Percentiles rank a stretch among this genome's conserved stretches.
phyloP scores from a whole-genome alignment of 768 basidiomycete species.

The Phaffia australis region DNA sequence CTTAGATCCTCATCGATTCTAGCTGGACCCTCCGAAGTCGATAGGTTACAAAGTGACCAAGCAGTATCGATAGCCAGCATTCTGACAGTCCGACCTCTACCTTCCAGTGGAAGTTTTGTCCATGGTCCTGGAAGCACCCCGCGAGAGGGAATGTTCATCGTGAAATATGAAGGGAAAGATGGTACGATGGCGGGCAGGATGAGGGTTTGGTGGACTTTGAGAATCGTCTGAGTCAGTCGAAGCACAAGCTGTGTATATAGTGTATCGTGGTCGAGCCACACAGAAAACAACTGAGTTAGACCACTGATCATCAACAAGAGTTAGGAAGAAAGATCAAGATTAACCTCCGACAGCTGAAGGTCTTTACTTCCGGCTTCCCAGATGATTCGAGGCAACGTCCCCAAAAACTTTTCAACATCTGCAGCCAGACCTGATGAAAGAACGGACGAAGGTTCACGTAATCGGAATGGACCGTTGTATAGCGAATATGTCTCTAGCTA shows the following conservation, averaged over 20 bases:
- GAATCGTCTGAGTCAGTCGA: slow-evolving; percentile 14
- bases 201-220: slow-evolving; percentile 10
- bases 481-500: slow-evolving; percentile 54
- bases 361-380: slow-evolving; percentile 71
- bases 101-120: slow-evolving; percentile 44
- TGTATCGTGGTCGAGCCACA: slow-evolving; percentile 4
- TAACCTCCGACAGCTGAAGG: slow-evolving; percentile 52
- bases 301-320: too few relatives aligned
- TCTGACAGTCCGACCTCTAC: neutral
- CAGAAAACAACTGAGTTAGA: neutral
- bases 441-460: slow-evolving; percentile 24
- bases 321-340: slow-evolving; percentile 22
- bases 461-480: slow-evolving; percentile 47
- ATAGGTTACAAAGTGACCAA: neutral
- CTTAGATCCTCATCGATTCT: too few relatives aligned
- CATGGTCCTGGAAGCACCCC: slow-evolving; percentile 71
- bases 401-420: slow-evolving; percentile 51
- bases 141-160: slow-evolving; percentile 59
- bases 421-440: neutral
- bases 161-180: slow-evolving; percentile 63
- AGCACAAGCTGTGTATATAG: slow-evolving; percentile 37
- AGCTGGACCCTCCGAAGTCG: too few relatives aligned
- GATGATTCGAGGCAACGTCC: slow-evolving; percentile 63
- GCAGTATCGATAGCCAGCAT: slow-evolving; percentile 56
- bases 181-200: slow-evolving; percentile 41